Percentiles rank a stretch among this genome's conserved stretches.
These are phyloP conservation scores for Entophlyctis helioformis DNA, from an alignment of 192 early-diverging fungal species.

Conservation along the genomic window DNA sequence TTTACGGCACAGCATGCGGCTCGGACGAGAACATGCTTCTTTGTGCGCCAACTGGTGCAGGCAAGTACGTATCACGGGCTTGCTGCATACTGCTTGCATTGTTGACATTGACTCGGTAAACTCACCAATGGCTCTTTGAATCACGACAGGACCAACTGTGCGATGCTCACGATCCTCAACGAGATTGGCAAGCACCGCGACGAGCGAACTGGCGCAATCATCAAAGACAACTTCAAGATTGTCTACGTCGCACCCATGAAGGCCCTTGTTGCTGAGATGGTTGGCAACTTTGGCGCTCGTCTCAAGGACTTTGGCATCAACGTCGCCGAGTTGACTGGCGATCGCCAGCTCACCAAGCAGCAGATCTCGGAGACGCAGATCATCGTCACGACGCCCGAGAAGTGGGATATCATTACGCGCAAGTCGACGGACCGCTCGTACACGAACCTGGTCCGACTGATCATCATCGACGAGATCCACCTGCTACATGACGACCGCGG, in stretches of 20 bases:
- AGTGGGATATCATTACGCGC: slow-evolving; percentile 98
- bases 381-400: slow-evolving; percentile 97
- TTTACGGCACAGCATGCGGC: slow-evolving; percentile 78
- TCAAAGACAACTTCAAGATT: slow-evolving; percentile 84
- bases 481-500: slow-evolving; percentile 95
- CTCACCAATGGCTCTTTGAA: too few species aligned
- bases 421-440: slow-evolving; percentile 88
- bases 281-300: slow-evolving; percentile 70
- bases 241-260: slow-evolving; percentile 99
- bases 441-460: slow-evolving; percentile 73
- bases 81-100: too few species aligned
- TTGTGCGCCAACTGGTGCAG: slow-evolving; percentile 97
- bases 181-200: slow-evolving; percentile 75
- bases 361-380: slow-evolving; percentile 94
- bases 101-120: too few species aligned
- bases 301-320: slow-evolving; percentile 67
- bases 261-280: slow-evolving; percentile 97
- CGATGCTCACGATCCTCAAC: slow-evolving; percentile 88
- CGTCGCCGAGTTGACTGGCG: slow-evolving; percentile 95
- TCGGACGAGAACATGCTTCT: slow-evolving; percentile 89
- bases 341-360: slow-evolving; percentile 91
- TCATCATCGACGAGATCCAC: slow-evolving; percentile 98
- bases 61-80: too few species aligned
- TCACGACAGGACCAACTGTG: slow-evolving; percentile 96
- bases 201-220: slow-evolving; percentile 55